A percentile compares a stretch with the other conserved stretches of the same genome.
Evolutionary conservation across 2,329 filamentous ascomycete species (phyloP).

Genomic region (Pyricularia grisea): DNA sequence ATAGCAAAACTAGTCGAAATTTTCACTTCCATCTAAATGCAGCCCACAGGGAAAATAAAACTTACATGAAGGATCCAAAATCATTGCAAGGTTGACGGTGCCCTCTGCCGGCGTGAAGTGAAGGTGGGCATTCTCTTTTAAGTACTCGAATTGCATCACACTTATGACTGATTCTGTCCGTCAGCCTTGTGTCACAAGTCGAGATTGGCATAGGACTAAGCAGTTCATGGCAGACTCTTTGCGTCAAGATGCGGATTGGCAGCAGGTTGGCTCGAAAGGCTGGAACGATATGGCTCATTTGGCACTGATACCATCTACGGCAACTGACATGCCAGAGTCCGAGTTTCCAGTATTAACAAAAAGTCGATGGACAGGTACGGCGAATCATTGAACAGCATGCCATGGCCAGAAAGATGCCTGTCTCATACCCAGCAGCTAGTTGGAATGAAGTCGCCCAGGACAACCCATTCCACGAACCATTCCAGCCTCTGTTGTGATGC

Average conservation of each 20-base stretch:
- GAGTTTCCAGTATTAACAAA: neutral
- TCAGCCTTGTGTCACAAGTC: neutral
- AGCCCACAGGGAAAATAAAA: neutral
- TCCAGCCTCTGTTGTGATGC: neutral
- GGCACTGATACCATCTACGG: neutral
- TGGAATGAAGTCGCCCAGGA: slow-evolving; percentile 11
- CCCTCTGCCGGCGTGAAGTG: neutral
- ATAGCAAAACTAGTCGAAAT: neutral
- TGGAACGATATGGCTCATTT: neutral
- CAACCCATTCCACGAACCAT: slow-evolving; percentile 17
- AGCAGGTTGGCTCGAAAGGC: neutral
- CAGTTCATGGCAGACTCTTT: neutral
- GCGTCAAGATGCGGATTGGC: neutral
- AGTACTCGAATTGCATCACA: neutral
- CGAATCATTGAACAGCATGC: neutral
- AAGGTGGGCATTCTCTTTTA: neutral
- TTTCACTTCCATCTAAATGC: neutral
- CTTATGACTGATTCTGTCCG: neutral
- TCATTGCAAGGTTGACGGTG: neutral
- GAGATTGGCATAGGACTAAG: too few relatives aligned
- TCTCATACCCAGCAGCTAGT: neutral
- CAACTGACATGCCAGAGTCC: neutral
- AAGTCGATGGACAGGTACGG: neutral
- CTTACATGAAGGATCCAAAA: neutral
- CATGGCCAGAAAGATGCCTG: neutral